Base-by-base conservation (phyloP, 352 stramenopile species). In the Phytophthora podocarpi region DNA sequence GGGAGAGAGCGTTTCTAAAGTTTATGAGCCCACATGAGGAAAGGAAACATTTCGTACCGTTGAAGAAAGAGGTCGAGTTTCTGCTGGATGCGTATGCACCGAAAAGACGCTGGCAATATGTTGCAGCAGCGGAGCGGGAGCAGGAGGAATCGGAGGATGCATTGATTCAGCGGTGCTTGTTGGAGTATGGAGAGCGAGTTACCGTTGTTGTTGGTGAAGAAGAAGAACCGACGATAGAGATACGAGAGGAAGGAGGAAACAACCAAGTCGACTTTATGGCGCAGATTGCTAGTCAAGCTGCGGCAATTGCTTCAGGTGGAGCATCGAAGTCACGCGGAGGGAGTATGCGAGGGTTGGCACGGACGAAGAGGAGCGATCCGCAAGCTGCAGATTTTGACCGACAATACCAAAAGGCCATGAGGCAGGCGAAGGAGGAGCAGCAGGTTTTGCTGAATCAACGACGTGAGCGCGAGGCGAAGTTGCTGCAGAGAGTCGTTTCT, bases 111-210 rank as follows among this genome's bases (percentile, higher is more conserved):
- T 90, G 75, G 67, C 67, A 80, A 50, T 88, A 80, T 49, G 30
- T 67, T 20, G 47, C 45, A 40, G 59, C 45, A 40, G 59, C 34
- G 0, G 64, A 68, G n/a, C 46, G 27, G 12, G 58, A 70, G 20
- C 12, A 39, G 1, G 58, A 74, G 1, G 74, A 90, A 5, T 46
- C 62, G 10, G 85, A 95, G 26, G 81, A 95, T 54, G 81, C 74
- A 27, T 53, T 88, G 27, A 82, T 93, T 52, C 85, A 95, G 53
- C 72, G 76, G n/a, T 95, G 85, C 52, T 67, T 95, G 49, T 56
- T 95, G 10, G 85, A 95, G 53, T 95, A 91, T 55, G 85, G 85
- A 48, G 83, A 95, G 57, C 67, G 76, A 18, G 70, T 91, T 40
- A 45, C 61, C 47, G 35, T 72, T 18, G 41, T 55, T 8, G 27